Conservation (phyloP, 1,284 basidiomycete genomes). For the Marasmius tenuissimus region DNA sequence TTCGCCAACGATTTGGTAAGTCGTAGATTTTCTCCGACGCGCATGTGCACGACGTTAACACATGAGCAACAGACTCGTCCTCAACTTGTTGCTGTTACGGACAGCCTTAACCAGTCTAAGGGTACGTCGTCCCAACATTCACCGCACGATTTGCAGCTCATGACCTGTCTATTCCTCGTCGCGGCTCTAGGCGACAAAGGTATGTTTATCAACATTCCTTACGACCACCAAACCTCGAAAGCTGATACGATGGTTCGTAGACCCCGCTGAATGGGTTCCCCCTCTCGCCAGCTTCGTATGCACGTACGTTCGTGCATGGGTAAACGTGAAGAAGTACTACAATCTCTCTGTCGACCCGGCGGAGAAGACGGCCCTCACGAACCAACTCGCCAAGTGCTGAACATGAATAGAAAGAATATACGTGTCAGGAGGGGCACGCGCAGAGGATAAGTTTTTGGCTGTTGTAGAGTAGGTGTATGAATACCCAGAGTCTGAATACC, state of each 20-base stretch:
- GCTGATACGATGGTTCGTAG: constrained; percentile 19
- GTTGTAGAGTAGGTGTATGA: too few species aligned
- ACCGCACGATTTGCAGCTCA: neutral
- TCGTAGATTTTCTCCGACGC: neutral
- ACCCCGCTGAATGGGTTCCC: constrained; percentile 48
- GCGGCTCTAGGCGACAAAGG: constrained; percentile 15
- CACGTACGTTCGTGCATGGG: constrained; percentile 48
- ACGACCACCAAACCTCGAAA: neutral
- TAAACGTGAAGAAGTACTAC: constrained; percentile 52
- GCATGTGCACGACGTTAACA: neutral
- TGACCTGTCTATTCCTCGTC: neutral
- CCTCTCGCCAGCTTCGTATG: constrained; percentile 45
- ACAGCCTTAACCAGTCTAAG: constrained; percentile 21
- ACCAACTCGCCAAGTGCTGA: constrained; percentile 26
- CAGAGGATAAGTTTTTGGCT: too few species aligned
- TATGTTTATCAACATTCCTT: neutral
- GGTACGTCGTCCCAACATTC: constrained; percentile 5
- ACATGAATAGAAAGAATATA: neutral
- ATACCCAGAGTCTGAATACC: too few species aligned
- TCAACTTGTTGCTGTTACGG: constrained; percentile 50
- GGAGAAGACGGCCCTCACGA: constrained; percentile 33
- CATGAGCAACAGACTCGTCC: constrained; percentile 33
- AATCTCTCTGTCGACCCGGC: constrained; percentile 40
- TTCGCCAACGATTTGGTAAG: constrained; percentile 48
- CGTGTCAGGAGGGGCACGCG: too few species aligned